Percentiles rank a stretch among this genome's conserved stretches.
phyloP scores from a whole-genome alignment of 176 grass and related monocot genomes.

The Oryza coarctata region DNA sequence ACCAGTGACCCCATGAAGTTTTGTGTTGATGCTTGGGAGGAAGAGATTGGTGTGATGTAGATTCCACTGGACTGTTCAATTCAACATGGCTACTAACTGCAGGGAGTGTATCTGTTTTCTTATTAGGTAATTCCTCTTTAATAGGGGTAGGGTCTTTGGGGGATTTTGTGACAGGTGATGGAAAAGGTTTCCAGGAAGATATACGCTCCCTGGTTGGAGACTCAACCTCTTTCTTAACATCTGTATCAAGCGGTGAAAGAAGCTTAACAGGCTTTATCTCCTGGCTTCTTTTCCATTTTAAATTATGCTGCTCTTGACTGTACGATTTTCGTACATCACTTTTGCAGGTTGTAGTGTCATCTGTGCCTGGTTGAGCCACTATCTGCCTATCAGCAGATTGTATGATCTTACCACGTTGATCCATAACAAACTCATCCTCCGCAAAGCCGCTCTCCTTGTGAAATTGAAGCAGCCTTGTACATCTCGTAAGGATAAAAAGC shows the following conservation, averaged over 20 bases:
- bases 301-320: conserved; percentile 93
- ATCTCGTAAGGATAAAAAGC: conserved; percentile 97
- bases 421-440: conserved; percentile 78
- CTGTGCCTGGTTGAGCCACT: conserved; percentile 38
- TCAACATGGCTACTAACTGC: conserved; percentile 48
- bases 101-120: conserved; percentile 44
- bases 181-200: conserved; percentile 85
- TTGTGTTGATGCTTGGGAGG: conserved; percentile 72
- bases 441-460: conserved; percentile 96
- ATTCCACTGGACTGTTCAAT: conserved; percentile 58
- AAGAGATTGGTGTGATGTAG: conserved; percentile 57
- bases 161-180: conserved; percentile 50
- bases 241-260: conserved; percentile 51
- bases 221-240: conserved; percentile 58
- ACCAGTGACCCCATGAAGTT: conserved; percentile 89
- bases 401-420: conserved; percentile 73
- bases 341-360: conserved; percentile 44
- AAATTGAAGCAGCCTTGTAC: conserved; percentile 95
- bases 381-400: conserved; percentile 75
- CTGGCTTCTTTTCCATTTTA: conserved; percentile 98
- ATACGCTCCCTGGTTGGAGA: conserved; percentile 74
- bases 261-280: conserved; percentile 86
- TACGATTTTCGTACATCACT: conserved; percentile 78
- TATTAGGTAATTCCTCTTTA: conserved; percentile 41
- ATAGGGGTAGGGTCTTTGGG: conserved; percentile 47